These are phyloP conservation scores for Asparagopsis taxiformis DNA, from an alignment of 31 red algal genomes.

Conservation along the genomic window DNA sequence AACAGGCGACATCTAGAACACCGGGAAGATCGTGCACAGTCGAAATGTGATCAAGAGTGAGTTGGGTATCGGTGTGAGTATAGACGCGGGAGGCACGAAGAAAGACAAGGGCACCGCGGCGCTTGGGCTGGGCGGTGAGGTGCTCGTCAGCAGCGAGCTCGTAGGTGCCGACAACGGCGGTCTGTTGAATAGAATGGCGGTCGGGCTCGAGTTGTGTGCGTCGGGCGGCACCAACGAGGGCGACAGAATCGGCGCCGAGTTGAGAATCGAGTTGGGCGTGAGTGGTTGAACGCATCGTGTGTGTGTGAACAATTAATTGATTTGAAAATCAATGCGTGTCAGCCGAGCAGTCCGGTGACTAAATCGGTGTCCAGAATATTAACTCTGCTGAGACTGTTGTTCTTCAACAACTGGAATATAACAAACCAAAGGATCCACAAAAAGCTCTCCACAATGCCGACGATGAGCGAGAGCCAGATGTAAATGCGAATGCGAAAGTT, in stretches of 20 bases:
- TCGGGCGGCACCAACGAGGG: slow-evolving; percentile 4
- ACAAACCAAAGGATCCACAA: slow-evolving; percentile 55
- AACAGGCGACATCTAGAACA: neutral
- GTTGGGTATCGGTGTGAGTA: neutral
- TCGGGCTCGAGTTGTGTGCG: no score
- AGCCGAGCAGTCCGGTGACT: no score
- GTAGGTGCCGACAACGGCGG: slow-evolving; percentile 16
- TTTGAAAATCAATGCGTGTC: no score
- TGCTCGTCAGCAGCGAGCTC: neutral
- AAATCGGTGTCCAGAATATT: no score
- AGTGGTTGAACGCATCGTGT: no score
- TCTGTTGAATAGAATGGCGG: neutral
- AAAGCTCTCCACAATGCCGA: slow-evolving; percentile 28
- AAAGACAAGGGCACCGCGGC: neutral
- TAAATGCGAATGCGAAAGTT: slow-evolving; percentile 29
- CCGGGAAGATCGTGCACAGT: slow-evolving; percentile 3
- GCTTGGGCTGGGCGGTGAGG: neutral
- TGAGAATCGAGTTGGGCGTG: slow-evolving; percentile 3
- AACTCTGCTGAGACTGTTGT: neutral
- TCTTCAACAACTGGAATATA: slow-evolving; percentile 22
- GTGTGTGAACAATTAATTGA: no score
- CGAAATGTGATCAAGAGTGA: neutral
- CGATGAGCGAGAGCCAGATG: slow-evolving; percentile 30
- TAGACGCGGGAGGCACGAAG: neutral
- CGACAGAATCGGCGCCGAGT: slow-evolving; percentile 15